Conservation (phyloP, 208 protist species). For the Leishmania lainsoni region DNA sequence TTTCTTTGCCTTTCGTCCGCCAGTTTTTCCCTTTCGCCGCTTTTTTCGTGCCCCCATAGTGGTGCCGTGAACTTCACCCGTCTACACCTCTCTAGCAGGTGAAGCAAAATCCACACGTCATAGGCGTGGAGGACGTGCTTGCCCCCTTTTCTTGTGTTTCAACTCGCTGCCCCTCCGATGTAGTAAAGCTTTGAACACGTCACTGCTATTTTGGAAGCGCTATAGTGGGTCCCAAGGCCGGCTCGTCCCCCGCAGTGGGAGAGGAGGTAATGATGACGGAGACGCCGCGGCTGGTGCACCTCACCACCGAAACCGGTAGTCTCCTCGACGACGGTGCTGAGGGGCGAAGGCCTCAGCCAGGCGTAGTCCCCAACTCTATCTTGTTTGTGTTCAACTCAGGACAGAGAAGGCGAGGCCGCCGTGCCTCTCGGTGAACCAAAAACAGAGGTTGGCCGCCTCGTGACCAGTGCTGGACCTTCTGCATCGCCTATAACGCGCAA, state of each 20-base stretch:
- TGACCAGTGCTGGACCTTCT: neutral
- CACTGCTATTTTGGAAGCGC: neutral
- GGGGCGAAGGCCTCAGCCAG: constrained; percentile 3
- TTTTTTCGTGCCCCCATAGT: neutral
- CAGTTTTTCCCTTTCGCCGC: neutral
- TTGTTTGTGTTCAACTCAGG: neutral
- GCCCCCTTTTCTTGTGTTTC: constrained; percentile 2
- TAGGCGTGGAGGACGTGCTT: neutral
- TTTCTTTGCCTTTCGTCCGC: too few species aligned
- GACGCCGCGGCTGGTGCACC: constrained; percentile 19
- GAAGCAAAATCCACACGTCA: neutral
- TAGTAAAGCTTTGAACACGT: neutral
- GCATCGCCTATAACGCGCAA: neutral
- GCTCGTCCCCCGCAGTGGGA: neutral
- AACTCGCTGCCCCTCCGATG: neutral
- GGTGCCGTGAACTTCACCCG: neutral
- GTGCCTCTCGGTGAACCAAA: neutral
- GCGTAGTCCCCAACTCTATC: constrained; percentile 6
- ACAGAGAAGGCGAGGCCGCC: neutral
- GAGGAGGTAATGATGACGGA: constrained; percentile 5
- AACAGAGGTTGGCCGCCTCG: neutral
- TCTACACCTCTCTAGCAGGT: neutral
- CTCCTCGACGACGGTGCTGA: constrained; percentile 1
- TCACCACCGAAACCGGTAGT: neutral
- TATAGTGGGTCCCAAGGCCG: neutral